phyloP scores from a whole-genome alignment of 805 yeast genomes.

The Starmerella geochares region DNA sequence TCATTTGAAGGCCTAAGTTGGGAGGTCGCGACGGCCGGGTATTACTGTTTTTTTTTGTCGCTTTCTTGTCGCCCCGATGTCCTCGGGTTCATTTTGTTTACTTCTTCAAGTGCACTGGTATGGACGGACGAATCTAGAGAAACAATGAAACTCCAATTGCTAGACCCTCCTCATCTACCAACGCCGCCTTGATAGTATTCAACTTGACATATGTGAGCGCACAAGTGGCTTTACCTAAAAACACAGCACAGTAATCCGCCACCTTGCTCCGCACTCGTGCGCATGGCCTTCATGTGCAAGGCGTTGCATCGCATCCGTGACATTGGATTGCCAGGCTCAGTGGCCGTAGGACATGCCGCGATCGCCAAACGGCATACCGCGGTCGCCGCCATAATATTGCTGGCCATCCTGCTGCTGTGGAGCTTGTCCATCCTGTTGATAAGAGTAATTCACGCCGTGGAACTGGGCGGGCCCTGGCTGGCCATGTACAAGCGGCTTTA shows the following conservation, averaged over 20 bases:
- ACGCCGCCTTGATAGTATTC: too few species aligned
- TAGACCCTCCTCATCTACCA: too few species aligned
- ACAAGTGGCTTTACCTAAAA: too few species aligned
- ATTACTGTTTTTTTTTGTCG: neutral
- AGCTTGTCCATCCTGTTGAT: conserved; percentile 2
- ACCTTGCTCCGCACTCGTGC: too few species aligned
- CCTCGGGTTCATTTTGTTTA: neutral
- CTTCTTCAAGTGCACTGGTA: neutral
- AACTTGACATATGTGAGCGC: too few species aligned
- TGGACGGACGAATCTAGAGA: too few species aligned
- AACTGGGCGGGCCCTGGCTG: conserved; percentile 8
- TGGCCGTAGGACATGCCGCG: conserved; percentile 1
- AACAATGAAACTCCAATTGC: too few species aligned
- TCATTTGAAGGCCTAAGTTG: neutral
- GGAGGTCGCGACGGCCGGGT: neutral
- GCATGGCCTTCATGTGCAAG: too few species aligned
- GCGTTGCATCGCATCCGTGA: neutral
- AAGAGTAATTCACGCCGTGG: conserved; percentile 6
- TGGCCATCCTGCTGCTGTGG: conserved; percentile 9
- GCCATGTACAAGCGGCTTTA: conserved; percentile 2
- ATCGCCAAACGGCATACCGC: conserved; percentile 6
- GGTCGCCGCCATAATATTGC: conserved; percentile 7
- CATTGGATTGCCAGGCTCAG: neutral
- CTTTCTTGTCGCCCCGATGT: too few species aligned
- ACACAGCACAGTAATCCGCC: too few species aligned